A percentile compares a stretch with the other conserved stretches of the same genome.
Conservation (phyloP, 2,329 filamentous ascomycete species). For the Penicillium sp. region DNA sequence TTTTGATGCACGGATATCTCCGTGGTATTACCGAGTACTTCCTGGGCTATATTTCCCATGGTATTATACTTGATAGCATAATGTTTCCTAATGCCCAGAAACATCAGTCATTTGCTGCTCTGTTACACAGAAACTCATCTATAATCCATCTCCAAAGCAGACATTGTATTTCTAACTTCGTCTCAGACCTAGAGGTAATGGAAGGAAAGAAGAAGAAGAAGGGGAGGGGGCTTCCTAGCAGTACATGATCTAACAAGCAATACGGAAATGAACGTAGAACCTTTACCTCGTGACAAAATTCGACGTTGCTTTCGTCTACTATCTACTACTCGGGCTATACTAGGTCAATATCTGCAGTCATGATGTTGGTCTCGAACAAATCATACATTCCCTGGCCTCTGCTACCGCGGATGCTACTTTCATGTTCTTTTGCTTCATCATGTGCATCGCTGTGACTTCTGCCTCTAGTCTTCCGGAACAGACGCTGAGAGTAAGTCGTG, state of each 20-base stretch:
- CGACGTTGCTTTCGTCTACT: background rate
- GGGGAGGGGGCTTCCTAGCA: no score
- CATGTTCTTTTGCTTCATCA: no score
- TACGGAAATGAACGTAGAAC: no score
- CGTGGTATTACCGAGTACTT: background rate
- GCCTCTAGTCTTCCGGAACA: no score
- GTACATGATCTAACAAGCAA: background rate
- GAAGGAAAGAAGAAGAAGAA: background rate
- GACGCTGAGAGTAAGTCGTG: no score
- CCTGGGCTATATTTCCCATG: background rate
- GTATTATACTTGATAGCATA: background rate
- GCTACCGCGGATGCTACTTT: no score
- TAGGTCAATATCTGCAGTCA: background rate
- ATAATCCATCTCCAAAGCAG: no score
- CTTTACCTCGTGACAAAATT: background rate
- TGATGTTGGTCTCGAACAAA: no score
- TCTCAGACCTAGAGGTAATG: no score
- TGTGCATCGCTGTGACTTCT: no score
- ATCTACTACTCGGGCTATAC: background rate
- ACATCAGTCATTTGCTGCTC: constrained; percentile 6
- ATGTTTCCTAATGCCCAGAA: constrained; percentile 5
- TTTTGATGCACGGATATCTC: background rate
- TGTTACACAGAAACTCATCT: background rate
- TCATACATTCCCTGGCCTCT: no score
- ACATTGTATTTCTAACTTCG: background rate